Base-by-base conservation (phyloP, 2,329 filamentous ascomycete genomes). In the Pseudopithomyces maydicus region DNA sequence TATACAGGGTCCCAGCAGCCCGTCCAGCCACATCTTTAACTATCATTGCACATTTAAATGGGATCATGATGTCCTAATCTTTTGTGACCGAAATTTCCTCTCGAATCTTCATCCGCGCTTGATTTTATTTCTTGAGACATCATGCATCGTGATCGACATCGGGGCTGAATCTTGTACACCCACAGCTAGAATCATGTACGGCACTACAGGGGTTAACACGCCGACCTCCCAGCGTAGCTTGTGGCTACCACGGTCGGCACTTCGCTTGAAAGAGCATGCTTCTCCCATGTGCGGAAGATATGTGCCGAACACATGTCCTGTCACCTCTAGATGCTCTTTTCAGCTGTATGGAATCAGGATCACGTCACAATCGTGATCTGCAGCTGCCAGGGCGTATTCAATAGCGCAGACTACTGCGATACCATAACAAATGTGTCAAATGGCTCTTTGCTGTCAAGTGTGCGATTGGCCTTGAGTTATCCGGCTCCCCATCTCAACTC, bases 401-500 rank as follows among this genome's bases (percentile, higher is more conserved):
- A 33, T 48, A 26, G 20, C 2, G 32, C 46, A 26, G 19, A 22
- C 33, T 38, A 39, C 33, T 26, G 46, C 46, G 19, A 8, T 15
- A 48, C 23, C 19, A 15, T 23, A 22, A 20, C 32, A 12, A 12
- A n/a, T 15, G 12, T 17, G 20, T 39, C 46, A 20, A 38, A 39
- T 38, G 32, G 38, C 6, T 17, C 12, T n/a, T 23, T 39, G 19
- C 15, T 33, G 46, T 32, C 26, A 14, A 48, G 46, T 23, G 12
- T n/a, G 46, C 45, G 46, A 48, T 48, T 39, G 46, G 33, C 20
- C 8, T 26, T 14, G 46, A 14, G 22, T 15, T 4, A 2, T 17
- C 33, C 47, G 47, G 47, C 15, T 50, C 47, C 36, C 47, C 47
- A 38, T 39, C 15, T 12, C 20, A 41, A 26, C 14, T 50, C 47